Evolutionary conservation across 495 filamentous ascomycete species (phyloP).

Genomic region (Penicillium herquei): DNA sequence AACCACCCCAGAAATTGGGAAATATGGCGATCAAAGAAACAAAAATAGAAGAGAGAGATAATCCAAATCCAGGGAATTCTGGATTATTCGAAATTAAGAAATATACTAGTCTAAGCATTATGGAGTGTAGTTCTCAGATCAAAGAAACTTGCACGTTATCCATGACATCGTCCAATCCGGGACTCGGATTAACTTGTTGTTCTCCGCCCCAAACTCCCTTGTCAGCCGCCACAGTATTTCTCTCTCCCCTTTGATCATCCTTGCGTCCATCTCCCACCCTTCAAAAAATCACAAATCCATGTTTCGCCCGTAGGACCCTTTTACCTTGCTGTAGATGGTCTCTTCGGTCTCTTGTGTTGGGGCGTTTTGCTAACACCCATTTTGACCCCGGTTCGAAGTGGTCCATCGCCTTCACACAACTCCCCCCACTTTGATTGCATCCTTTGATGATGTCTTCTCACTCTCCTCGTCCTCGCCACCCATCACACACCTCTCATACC

Average conservation of each 20-base stretch:
- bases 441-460: conserved; percentile 20
- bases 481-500: conserved; percentile 2
- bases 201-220: conserved; percentile 40
- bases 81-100: no score
- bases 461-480: conserved; percentile 12
- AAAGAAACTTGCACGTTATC: conserved; percentile 3
- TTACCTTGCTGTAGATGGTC: conserved; percentile 23
- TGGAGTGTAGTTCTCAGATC: no score
- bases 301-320: neutral
- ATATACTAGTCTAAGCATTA: no score
- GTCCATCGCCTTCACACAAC: conserved; percentile 5
- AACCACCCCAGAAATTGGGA: neutral
- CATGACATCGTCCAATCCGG: conserved; percentile 28
- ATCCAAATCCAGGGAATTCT: no score
- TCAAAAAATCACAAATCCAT: neutral
- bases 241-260: conserved; percentile 23
- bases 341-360: conserved; percentile 26
- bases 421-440: conserved; percentile 9
- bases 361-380: conserved; percentile 14
- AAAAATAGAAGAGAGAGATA: no score
- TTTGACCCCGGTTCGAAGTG: conserved; percentile 2
- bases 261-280: conserved; percentile 17
- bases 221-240: conserved; percentile 39
- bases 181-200: conserved; percentile 31
- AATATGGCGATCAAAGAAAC: no score